Conservation (phyloP, 352 stramenopile genomes). For the Pythium monospermum region DNA sequence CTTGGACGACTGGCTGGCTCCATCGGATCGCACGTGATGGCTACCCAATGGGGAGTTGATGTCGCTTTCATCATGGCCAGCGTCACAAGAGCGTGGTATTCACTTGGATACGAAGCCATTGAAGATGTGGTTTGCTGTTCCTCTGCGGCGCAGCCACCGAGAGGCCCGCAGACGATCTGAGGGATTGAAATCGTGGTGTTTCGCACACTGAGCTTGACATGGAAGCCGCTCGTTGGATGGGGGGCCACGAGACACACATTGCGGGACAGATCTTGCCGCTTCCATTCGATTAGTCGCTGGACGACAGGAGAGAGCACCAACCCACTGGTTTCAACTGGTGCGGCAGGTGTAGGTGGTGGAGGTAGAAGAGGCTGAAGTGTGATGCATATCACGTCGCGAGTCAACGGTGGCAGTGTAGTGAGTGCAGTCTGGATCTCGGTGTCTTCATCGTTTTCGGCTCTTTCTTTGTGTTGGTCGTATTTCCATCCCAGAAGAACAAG, state of each 20-base stretch:
- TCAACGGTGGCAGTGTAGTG: too few species aligned
- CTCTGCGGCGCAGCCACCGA: neutral
- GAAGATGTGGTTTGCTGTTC: neutral
- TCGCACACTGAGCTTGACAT: slow-evolving; percentile 22
- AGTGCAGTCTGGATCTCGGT: too few species aligned
- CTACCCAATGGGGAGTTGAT: slow-evolving; percentile 1
- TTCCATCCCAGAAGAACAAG: too few species aligned
- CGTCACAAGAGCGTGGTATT: neutral
- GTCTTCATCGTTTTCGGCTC: too few species aligned
- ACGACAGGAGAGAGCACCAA: too few species aligned
- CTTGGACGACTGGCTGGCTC: slow-evolving; percentile 4
- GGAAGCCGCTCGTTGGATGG: neutral
- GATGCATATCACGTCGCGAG: too few species aligned
- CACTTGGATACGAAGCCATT: neutral
- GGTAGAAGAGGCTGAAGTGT: too few species aligned
- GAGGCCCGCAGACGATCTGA: slow-evolving; percentile 38
- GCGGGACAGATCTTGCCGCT: neutral
- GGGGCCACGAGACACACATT: slow-evolving; percentile 6
- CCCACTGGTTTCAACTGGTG: too few species aligned
- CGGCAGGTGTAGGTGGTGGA: too few species aligned
- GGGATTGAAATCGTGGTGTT: slow-evolving; percentile 30
- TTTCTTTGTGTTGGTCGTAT: too few species aligned
- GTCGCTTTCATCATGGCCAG: neutral
- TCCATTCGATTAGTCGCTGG: slow-evolving; percentile 5
- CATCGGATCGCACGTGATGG: neutral